These are phyloP conservation scores for Simplicillium sp. DNA, from an alignment of 2,329 filamentous ascomycete species.

Conservation along the genomic window DNA sequence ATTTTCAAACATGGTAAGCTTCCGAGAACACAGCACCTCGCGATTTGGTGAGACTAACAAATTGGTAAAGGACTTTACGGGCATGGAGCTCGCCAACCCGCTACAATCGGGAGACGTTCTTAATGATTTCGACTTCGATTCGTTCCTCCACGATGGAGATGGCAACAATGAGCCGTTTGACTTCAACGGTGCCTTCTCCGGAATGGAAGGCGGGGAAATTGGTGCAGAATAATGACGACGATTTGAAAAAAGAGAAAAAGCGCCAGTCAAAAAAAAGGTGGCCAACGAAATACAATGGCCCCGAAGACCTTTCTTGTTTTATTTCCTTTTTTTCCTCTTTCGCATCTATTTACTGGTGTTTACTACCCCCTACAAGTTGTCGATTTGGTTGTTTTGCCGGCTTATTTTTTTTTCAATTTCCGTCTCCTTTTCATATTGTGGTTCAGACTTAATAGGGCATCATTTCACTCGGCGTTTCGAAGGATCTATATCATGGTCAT, in stretches of 20 bases:
- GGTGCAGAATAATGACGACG: slow-evolving; percentile 37
- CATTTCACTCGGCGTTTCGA: slow-evolving; percentile 27
- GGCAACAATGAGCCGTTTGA: slow-evolving; percentile 40
- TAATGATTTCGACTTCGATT: slow-evolving; percentile 59
- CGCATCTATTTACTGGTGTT: slow-evolving; percentile 2
- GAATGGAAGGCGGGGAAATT: slow-evolving; percentile 50
- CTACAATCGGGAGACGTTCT: slow-evolving; percentile 46
- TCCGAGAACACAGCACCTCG: too few relatives aligned
- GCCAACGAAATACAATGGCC: not conserved
- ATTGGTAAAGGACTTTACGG: slow-evolving; percentile 27
- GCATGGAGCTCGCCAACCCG: slow-evolving; percentile 48
- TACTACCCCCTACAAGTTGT: slow-evolving; percentile 8
- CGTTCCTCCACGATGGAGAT: slow-evolving; percentile 51
- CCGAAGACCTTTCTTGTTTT: not conserved
- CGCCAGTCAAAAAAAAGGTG: too few relatives aligned
- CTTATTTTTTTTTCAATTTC: not conserved
- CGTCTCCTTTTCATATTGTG: slow-evolving; percentile 18
- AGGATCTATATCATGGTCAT: slow-evolving; percentile 30
- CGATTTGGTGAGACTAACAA: slow-evolving; percentile 12
- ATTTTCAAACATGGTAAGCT: slow-evolving; percentile 32
- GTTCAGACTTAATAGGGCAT: slow-evolving; percentile 28
- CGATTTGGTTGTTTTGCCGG: not conserved
- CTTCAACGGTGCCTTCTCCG: slow-evolving; percentile 39
- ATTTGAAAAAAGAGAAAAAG: not conserved
- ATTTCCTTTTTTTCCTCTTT: not conserved